These are phyloP conservation scores for Ligustrum vulgare DNA, from an alignment of 257 asterid species.

Conservation along the genomic window DNA sequence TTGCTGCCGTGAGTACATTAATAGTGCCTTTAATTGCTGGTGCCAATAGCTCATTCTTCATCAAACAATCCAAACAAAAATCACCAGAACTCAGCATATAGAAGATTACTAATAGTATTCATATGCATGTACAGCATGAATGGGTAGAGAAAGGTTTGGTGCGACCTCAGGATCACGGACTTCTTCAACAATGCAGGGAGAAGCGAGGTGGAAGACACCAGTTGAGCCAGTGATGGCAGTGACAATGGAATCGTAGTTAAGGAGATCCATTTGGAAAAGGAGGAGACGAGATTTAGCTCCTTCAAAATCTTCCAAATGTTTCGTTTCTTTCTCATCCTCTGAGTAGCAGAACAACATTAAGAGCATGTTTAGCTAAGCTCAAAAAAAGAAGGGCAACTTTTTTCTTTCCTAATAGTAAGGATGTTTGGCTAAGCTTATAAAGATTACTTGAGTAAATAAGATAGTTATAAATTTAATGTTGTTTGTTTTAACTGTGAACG, in stretches of 20 bases:
- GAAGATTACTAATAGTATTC: background rate
- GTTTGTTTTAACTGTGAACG: background rate
- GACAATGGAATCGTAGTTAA: conserved; percentile 57
- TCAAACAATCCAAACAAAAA: conserved; percentile 1
- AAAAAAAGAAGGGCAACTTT: background rate
- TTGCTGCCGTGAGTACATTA: conserved; percentile 89
- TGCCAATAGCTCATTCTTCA: conserved; percentile 61
- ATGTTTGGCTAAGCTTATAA: background rate
- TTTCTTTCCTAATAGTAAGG: background rate
- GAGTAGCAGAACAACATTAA: background rate
- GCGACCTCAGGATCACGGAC: conserved; percentile 74
- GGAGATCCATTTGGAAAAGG: conserved; percentile 71
- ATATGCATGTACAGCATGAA: background rate
- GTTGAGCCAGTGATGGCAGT: conserved; percentile 56
- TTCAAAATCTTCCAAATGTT: conserved; percentile 67
- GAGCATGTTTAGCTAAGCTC: background rate
- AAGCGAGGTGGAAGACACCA: conserved; percentile 81
- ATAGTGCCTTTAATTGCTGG: conserved; percentile 86
- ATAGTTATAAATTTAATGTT: background rate
- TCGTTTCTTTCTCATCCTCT: conserved; percentile 80
- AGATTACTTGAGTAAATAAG: background rate
- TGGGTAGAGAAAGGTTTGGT: background rate
- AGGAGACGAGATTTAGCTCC: conserved; percentile 71
- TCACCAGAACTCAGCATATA: background rate
- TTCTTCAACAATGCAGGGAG: conserved; percentile 60